Base-by-base conservation (phyloP, 2,329 filamentous ascomycete species). In the Hypoxylon sp. region DNA sequence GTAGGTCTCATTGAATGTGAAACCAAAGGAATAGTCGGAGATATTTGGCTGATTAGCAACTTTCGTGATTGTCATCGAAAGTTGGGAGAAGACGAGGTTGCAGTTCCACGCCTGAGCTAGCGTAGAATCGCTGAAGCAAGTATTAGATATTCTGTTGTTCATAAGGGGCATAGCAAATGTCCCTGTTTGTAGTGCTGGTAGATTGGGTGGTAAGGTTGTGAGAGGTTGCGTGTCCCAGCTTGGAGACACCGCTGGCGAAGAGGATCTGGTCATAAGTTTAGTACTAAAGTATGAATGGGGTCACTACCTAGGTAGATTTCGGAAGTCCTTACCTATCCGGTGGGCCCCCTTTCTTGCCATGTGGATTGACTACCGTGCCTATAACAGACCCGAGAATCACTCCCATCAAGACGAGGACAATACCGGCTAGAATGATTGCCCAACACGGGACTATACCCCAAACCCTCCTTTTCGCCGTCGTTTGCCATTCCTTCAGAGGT, bases 21-120 rank as follows among this genome's bases (percentile, higher is more conserved):
- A 70, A 10, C 75, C 74, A 28, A 80, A 75, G 11, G 78, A 73
- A 65, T 86, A 87, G 15, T 78, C 75, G 15, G 67, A 70, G 20
- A 71, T 76, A 43, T 68, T 69, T 15, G 68, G 68, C 51, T 67
- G 71, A 13, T 74, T 69, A 2, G 62, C 47, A 3, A 76, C 65
- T 24, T 59, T 70, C 19, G 62, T 66, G 17, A 87, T 75, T 1
- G 77, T 74, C 75, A 87, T 75, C 1, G 78, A 74, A 52, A 83
- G 81, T 46, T 80, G 76, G 5, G 77, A 77, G 47, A 79, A 79
- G 1, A 79, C 77, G 28, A 90, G 79, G 11, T 85, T 80, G 72
- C 89, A 92, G 61, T 81, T 85, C 89, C 89, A 92, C 0, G 88
- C 85, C 51, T 80, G 75, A n/a, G 80, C 78, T 68, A 88, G 83